phyloP scores from a whole-genome alignment of 257 asterid species.

The Anisodus tanguticus region DNA sequence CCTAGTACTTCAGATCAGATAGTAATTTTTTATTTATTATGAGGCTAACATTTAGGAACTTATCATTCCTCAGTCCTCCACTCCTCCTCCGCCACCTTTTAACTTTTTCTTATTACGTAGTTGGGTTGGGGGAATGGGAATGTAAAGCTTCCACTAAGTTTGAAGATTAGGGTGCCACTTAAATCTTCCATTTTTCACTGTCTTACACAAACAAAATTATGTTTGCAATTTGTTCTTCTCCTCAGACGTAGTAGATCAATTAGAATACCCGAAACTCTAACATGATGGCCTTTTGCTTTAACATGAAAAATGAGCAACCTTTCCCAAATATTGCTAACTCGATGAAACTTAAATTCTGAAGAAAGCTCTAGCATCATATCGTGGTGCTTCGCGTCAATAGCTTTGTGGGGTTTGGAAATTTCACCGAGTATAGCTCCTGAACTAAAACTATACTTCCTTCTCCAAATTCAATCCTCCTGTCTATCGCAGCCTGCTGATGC shows the following conservation, averaged over 20 bases:
- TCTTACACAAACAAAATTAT: background rate
- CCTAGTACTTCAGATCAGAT: background rate
- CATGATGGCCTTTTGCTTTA: background rate
- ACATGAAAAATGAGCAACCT: background rate
- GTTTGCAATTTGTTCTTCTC: background rate
- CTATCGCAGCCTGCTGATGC: background rate
- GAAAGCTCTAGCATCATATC: background rate
- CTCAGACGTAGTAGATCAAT: background rate
- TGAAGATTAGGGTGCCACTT: background rate
- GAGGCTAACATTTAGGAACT: background rate
- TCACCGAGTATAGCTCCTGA: background rate
- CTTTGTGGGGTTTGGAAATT: background rate
- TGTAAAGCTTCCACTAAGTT: background rate
- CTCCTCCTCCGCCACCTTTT: background rate
- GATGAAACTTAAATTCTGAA: background rate
- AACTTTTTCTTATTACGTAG: background rate
- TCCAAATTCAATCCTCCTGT: background rate
- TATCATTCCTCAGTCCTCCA: background rate
- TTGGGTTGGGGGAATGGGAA: background rate
- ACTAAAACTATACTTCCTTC: background rate
- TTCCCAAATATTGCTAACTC: background rate
- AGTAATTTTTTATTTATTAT: background rate
- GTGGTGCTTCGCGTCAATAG: background rate
- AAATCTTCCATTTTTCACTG: background rate
- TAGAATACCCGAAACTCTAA: background rate